These are phyloP conservation scores for Anisodus tanguticus DNA, from an alignment of 257 asterid genomes.

Conservation along the genomic window DNA sequence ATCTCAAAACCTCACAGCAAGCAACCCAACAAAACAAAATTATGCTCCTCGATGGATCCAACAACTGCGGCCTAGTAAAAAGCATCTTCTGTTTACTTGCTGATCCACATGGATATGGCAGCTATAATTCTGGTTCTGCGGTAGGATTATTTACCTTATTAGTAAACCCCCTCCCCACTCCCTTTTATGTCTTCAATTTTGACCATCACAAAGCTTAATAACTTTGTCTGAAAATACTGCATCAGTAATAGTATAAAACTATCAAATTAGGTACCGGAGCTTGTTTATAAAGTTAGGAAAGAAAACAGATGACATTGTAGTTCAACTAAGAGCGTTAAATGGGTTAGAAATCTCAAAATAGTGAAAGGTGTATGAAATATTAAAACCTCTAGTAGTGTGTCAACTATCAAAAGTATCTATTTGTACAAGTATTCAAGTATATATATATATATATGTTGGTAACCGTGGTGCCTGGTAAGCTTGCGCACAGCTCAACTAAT, in stretches of 20 bases:
- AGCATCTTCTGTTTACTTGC: background rate
- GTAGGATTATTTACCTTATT: background rate
- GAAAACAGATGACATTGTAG: background rate
- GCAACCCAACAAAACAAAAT: background rate
- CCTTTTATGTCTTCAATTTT: background rate
- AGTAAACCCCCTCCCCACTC: background rate
- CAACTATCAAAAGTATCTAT: background rate
- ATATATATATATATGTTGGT: too few relatives aligned
- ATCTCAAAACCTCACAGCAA: background rate
- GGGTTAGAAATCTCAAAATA: background rate
- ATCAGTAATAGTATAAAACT: background rate
- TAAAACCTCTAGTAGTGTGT: background rate
- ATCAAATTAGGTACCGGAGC: background rate
- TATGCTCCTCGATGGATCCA: background rate
- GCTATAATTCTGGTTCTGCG: background rate
- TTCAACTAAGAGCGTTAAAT: background rate
- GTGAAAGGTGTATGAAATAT: background rate
- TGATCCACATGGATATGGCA: background rate
- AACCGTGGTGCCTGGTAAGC: background rate
- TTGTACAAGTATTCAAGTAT: background rate
- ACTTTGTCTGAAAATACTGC: background rate
- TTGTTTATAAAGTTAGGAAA: background rate
- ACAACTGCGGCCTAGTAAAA: background rate
- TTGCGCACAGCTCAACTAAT: background rate
- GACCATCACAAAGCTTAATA: background rate